phyloP scores from a whole-genome alignment of 78 protist genomes.

The Guillardia theta region DNA sequence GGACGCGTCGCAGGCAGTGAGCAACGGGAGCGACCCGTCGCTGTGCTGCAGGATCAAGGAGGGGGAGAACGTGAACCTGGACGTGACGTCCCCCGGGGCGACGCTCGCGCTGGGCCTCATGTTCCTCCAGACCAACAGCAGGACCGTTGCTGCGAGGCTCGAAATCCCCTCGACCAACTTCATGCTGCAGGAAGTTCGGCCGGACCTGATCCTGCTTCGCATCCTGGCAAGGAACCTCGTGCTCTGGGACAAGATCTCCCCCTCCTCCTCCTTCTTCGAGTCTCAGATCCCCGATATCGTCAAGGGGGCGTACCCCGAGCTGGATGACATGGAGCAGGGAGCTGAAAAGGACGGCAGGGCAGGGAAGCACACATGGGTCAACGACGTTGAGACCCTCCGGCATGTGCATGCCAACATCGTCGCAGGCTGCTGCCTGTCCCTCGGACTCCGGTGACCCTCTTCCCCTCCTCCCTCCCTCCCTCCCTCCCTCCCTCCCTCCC shows the following conservation, averaged over 20 bases:
- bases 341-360: neutral
- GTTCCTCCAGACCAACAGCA: conserved; percentile 69
- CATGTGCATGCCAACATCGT: conserved; percentile 29
- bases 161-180: neutral
- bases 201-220: conserved; percentile 74
- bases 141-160: conserved; percentile 56
- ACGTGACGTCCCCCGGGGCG: conserved; percentile 88
- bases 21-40: neutral
- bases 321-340: neutral
- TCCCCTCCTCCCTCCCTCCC: neutral
- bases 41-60: conserved; percentile 26
- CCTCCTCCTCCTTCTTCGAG: conserved; percentile 40
- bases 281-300: neutral
- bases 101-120: conserved; percentile 80
- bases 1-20: too few relatives aligned
- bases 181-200: conserved; percentile 55
- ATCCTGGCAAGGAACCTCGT: conserved; percentile 58
- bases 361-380: neutral
- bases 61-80: conserved; percentile 65
- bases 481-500: neutral
- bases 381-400: neutral
- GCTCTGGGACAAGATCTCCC: conserved; percentile 57
- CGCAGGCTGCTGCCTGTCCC: neutral
- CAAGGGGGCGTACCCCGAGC: neutral
- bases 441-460: neutral